Conservation (phyloP, 306 rosid genomes). For the Castanopsis chinensis region DNA sequence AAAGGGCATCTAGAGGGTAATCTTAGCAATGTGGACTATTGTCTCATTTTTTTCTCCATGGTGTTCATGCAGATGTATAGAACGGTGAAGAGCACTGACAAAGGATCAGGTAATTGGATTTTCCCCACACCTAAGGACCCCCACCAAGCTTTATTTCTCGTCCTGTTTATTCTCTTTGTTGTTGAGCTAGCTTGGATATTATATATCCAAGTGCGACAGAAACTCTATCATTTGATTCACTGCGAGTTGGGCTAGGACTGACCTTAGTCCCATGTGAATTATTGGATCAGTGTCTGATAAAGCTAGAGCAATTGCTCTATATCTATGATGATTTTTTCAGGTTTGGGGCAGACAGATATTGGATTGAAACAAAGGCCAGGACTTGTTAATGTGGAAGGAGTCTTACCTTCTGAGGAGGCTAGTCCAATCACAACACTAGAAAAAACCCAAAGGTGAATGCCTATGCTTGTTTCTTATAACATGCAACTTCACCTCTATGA, state of each 20-base stretch:
- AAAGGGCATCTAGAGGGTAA: slow-evolving; percentile 52
- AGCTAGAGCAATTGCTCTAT: slow-evolving; percentile 38
- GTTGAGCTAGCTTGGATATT: slow-evolving; percentile 31
- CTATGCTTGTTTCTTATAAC: neutral
- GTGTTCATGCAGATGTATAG: slow-evolving; percentile 93
- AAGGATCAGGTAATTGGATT: slow-evolving; percentile 61
- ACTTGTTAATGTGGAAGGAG: slow-evolving; percentile 32
- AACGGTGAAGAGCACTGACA: slow-evolving; percentile 95
- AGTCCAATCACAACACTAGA: slow-evolving; percentile 22
- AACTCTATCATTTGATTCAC: slow-evolving; percentile 36
- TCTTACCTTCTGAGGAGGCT: slow-evolving; percentile 25
- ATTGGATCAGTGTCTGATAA: slow-evolving; percentile 52
- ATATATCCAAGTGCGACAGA: slow-evolving; percentile 30
- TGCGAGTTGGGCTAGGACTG: slow-evolving; percentile 11
- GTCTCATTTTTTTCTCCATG: slow-evolving; percentile 28
- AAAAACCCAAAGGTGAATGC: slow-evolving; percentile 34
- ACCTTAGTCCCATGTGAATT: slow-evolving; percentile 41
- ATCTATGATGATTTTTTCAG: slow-evolving; percentile 41
- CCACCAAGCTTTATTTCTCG: slow-evolving; percentile 29
- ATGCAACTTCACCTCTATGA: neutral
- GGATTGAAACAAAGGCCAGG: slow-evolving; percentile 42
- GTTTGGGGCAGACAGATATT: slow-evolving; percentile 43
- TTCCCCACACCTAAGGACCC: slow-evolving; percentile 29
- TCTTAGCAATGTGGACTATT: slow-evolving; percentile 35
- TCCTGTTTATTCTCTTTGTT: slow-evolving; percentile 53